Evolutionary conservation across 108 stramenopile species (phyloP), one percentile per base, ranked within the genome.

Genomic region (Bacterosira constricta): DNA sequence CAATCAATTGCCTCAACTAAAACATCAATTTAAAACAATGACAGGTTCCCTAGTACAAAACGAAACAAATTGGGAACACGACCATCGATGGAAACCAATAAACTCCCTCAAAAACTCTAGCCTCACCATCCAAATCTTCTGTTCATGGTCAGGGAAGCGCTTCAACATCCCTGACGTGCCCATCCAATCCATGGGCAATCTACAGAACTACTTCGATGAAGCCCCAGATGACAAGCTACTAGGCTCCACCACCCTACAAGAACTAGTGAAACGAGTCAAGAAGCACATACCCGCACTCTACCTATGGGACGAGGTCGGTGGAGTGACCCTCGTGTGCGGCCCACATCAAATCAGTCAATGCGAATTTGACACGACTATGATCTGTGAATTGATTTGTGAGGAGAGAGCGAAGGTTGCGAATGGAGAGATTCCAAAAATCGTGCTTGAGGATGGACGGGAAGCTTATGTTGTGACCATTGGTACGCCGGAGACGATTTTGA

Each of bases 281-380:
- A 21, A 30, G 13, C 31, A 66, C 18, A 64, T 68, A 26, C 75
- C 75, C 15, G 36, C 60, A 15, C 25, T 76, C 26, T 76, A 67
- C 30, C 59, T 76, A 11, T 61, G 58, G 66, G 75, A 76, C 38
- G 75, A 76, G 46, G 66, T 20, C 1, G 75, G 75, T 9, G 75
- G 75, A 6, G 13, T 21, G 15, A 66, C 49, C 5, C 47, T 76
- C 32, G 42, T 42, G 4, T 76, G 75, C 15, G 75, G 75, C 4
- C 20, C 55, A 4, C 53, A 76, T 29, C 34, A 55, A 5, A 44
- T 76, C 15, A 52, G 42, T 32, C 50, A 44, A 17, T 1, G 1
- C 17, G 75, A 76, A n/a, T 76, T 66, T 66, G 66, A 68, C 4
- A 55, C 42, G 1, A 68, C 60, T 0, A 67, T 76, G 75, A 39